phyloP scores from a whole-genome alignment of 495 filamentous ascomycete genomes.

The Zalerion maritima region DNA sequence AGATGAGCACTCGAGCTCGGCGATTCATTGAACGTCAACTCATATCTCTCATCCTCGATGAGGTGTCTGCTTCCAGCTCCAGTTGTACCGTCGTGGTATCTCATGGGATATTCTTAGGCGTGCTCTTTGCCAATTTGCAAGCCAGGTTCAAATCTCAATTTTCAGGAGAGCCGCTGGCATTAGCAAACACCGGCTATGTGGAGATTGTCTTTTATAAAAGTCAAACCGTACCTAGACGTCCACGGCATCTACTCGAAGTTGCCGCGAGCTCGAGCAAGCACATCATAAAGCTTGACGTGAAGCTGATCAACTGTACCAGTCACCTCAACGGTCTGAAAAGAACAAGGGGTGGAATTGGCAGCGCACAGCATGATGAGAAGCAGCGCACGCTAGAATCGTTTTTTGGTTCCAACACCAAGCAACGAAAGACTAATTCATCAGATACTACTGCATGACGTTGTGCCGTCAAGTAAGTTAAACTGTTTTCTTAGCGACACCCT shows the following conservation, averaged over 20 bases:
- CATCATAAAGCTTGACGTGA: slow-evolving; percentile 28
- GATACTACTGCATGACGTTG: slow-evolving; percentile 1
- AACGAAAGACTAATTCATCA: slow-evolving; percentile 18
- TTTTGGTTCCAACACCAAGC: slow-evolving; percentile 39
- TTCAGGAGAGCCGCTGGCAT: too few relatives aligned
- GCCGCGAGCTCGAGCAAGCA: too few relatives aligned
- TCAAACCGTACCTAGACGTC: too few relatives aligned
- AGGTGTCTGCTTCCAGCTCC: slow-evolving; percentile 5
- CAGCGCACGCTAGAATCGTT: slow-evolving; percentile 69
- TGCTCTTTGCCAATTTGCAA: too few relatives aligned
- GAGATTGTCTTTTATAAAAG: too few relatives aligned
- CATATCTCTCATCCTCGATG: slow-evolving; percentile 32
- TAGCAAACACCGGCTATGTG: too few relatives aligned
- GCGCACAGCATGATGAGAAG: slow-evolving; percentile 50
- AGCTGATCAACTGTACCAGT: slow-evolving; percentile 43
- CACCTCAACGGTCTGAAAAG: slow-evolving; percentile 63
- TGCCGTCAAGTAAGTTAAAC: slow-evolving; percentile 11
- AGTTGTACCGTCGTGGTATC: slow-evolving; percentile 36
- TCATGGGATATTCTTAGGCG: too few relatives aligned
- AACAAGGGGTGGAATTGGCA: slow-evolving; percentile 64
- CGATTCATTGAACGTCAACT: slow-evolving; percentile 49
- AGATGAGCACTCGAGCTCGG: slow-evolving; percentile 47
- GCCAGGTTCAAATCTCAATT: too few relatives aligned
- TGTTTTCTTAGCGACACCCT: not conserved
- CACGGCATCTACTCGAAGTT: too few relatives aligned